phyloP scores from a whole-genome alignment of 1,284 basidiomycete species.

The Abortiporus biennis region DNA sequence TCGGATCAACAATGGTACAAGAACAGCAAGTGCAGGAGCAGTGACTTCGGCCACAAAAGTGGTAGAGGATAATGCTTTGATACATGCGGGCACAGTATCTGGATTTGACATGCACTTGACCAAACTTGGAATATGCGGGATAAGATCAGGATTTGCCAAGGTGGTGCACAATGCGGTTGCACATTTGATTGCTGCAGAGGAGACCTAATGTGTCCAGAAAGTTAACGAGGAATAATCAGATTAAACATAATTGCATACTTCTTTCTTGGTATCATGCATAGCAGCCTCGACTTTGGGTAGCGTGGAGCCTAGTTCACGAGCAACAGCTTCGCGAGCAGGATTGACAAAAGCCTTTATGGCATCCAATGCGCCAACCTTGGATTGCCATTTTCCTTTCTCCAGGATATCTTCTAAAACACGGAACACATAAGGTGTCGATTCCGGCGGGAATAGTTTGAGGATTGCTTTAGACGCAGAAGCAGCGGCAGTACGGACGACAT shows the following conservation, averaged over 20 bases:
- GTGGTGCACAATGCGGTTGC: slow-evolving; percentile 91
- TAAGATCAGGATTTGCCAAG: slow-evolving; percentile 91
- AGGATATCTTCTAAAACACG: slow-evolving; percentile 68
- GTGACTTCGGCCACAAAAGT: slow-evolving; percentile 98
- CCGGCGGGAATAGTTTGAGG: slow-evolving; percentile 80
- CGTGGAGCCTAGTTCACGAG: slow-evolving; percentile 76
- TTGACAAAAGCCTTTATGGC: slow-evolving; percentile 72
- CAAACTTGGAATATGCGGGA: slow-evolving; percentile 84
- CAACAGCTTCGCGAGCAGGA: slow-evolving; percentile 76
- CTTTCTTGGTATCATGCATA: slow-evolving; percentile 97
- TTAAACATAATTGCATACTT: slow-evolving; percentile 45
- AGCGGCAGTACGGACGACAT: slow-evolving; percentile 84
- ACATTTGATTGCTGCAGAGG: slow-evolving; percentile 85
- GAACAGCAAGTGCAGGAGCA: slow-evolving; percentile 91
- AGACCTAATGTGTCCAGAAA: slow-evolving; percentile 78
- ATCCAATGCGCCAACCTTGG: slow-evolving; percentile 93
- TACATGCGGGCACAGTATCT: slow-evolving; percentile 82
- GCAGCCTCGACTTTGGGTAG: slow-evolving; percentile 86
- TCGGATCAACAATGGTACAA: slow-evolving; percentile 89
- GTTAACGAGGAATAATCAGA: slow-evolving; percentile 1
- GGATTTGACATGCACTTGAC: slow-evolving; percentile 97
- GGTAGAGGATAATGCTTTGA: slow-evolving; percentile 92
- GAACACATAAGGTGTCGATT: slow-evolving; percentile 76
- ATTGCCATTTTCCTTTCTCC: slow-evolving; percentile 89
- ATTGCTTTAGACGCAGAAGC: slow-evolving; percentile 81